These are phyloP conservation scores for Arthrobotrys sinensis DNA, from an alignment of 2,329 filamentous ascomycete species.

Conservation along the genomic window DNA sequence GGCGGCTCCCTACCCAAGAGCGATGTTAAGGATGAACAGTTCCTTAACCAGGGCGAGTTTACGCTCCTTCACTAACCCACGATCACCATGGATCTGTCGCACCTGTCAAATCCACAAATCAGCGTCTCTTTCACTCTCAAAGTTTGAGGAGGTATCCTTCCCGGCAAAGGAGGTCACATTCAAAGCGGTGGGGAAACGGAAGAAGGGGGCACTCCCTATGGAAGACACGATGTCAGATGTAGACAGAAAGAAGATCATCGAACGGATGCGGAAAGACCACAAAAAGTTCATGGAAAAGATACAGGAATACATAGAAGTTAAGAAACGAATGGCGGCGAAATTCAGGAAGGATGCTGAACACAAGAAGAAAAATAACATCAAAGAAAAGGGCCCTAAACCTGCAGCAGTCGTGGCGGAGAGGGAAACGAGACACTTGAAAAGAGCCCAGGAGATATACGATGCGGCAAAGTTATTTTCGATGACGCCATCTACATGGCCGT, in stretches of 20 bases:
- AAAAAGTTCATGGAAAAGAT: conserved; percentile 14
- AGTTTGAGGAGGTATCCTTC: conserved; percentile 25
- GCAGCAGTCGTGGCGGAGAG: neutral
- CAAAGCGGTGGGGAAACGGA: conserved; percentile 5
- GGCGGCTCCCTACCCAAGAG: neutral
- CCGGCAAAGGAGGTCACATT: neutral
- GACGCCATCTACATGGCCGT: conserved; percentile 43
- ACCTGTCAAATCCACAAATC: conserved; percentile 42
- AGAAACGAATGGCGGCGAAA: neutral
- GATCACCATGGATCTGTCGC: conserved; percentile 47
- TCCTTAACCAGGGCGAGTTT: conserved; percentile 30
- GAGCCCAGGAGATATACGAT: conserved; percentile 14
- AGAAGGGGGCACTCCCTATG: conserved; percentile 29
- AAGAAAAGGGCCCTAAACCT: neutral
- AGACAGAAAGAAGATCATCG: conserved; percentile 12
- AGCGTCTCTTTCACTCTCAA: neutral
- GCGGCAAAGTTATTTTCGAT: conserved; percentile 18
- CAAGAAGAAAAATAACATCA: neutral
- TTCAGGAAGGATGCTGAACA: conserved; percentile 3
- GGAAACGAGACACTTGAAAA: neutral
- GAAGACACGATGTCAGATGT: conserved; percentile 24
- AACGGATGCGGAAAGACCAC: conserved; percentile 27
- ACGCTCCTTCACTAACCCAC: conserved; percentile 7
- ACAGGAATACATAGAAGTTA: conserved; percentile 18
- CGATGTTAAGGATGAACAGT: conserved; percentile 42